Conservation (phyloP, 2,329 filamentous ascomycete species). For the Penicillium sp. region DNA sequence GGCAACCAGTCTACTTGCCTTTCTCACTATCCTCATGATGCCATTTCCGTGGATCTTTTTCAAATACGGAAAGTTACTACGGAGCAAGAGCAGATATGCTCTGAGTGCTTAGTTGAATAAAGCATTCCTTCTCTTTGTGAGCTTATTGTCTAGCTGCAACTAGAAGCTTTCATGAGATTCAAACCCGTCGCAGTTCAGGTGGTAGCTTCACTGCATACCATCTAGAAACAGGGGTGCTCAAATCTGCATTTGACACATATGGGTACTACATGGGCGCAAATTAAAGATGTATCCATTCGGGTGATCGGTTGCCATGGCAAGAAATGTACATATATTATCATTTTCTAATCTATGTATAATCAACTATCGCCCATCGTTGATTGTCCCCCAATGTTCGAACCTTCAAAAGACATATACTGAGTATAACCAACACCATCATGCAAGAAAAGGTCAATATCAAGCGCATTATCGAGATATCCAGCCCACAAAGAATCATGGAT, state of each 20-base stretch:
- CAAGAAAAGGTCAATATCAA: slow-evolving; percentile 15
- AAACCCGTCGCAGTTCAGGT: no score
- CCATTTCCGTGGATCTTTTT: slow-evolving; percentile 11
- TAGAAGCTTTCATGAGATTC: no score
- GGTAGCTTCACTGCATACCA: no score
- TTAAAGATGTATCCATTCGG: no score
- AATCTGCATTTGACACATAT: no score
- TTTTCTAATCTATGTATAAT: background rate
- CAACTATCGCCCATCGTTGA: background rate
- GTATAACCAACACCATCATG: slow-evolving; percentile 3
- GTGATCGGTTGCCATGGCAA: no score
- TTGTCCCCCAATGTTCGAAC: background rate
- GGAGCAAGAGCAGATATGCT: background rate
- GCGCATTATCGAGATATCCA: slow-evolving; percentile 17
- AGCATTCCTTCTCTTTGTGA: no score
- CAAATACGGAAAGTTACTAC: slow-evolving; percentile 1
- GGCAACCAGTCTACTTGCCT: slow-evolving; percentile 7
- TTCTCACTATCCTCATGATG: slow-evolving; percentile 8
- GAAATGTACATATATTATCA: background rate
- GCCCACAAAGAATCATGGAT: slow-evolving; percentile 17
- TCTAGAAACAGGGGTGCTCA: no score
- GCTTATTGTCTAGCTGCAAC: no score
- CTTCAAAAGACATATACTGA: slow-evolving; percentile 5
- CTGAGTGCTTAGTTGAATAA: background rate
- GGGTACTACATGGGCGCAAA: no score